phyloP scores from a whole-genome alignment of 305 asterid species.

The Plantago coronopus region DNA sequence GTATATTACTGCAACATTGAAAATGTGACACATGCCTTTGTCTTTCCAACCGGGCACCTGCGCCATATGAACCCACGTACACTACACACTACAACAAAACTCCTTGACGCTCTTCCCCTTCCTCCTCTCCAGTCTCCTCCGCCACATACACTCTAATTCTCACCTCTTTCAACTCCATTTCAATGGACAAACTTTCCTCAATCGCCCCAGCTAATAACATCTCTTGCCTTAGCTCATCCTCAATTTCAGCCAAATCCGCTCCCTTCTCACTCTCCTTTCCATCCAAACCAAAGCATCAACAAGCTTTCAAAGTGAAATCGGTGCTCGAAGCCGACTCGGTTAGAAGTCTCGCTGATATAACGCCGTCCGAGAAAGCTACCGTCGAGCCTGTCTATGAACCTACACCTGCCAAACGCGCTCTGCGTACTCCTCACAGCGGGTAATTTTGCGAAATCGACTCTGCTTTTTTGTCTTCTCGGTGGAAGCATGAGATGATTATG shows the following conservation, averaged over 20 bases:
- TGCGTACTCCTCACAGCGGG: slow-evolving; percentile 98
- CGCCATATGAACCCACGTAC: slow-evolving; percentile 6
- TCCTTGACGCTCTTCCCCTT: too few relatives aligned
- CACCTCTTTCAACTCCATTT: slow-evolving; percentile 6
- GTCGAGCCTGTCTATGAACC: slow-evolving; percentile 57
- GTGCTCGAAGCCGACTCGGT: slow-evolving; percentile 27
- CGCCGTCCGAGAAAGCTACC: slow-evolving; percentile 14
- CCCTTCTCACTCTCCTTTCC: slow-evolving; percentile 25
- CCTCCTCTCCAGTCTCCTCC: too few relatives aligned
- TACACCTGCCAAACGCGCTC: slow-evolving; percentile 72
- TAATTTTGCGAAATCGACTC: slow-evolving; percentile 16
- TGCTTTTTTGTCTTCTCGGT: background rate
- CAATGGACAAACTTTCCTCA: slow-evolving; percentile 34
- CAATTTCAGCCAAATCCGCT: slow-evolving; percentile 13
- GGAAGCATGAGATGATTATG: too few relatives aligned
- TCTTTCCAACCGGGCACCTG: background rate
- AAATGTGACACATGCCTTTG: too few relatives aligned
- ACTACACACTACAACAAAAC: background rate
- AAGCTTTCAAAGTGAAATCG: slow-evolving; percentile 28
- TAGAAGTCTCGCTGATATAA: slow-evolving; percentile 4
- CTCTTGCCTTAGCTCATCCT: slow-evolving; percentile 12
- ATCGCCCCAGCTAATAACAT: slow-evolving; percentile 17
- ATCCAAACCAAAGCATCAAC: background rate
- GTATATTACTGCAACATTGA: too few relatives aligned
- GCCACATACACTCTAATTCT: slow-evolving; percentile 17